phyloP scores from a whole-genome alignment of 1,284 basidiomycete species.

The Xerocomus cyaneibrunnescens region DNA sequence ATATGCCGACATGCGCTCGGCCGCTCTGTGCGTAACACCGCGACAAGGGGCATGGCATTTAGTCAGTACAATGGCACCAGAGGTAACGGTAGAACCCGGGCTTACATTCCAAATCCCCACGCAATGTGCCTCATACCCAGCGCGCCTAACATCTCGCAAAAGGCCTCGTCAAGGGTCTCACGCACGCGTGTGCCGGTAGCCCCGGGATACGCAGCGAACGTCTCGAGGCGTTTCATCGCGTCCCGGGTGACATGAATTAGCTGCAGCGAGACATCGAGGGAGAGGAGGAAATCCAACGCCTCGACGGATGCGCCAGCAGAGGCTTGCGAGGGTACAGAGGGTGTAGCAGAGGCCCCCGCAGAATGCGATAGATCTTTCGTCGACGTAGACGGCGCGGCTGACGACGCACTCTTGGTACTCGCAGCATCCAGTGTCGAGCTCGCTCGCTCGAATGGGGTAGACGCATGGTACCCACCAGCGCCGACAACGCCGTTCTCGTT shows the following conservation, averaged over 20 bases:
- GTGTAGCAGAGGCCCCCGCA: background rate
- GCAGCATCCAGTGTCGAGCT: background rate
- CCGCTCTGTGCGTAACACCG: conserved; percentile 76
- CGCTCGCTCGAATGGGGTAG: background rate
- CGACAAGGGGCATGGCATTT: too few species aligned
- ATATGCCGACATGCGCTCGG: conserved; percentile 83
- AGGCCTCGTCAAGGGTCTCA: conserved; percentile 91
- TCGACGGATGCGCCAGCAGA: background rate
- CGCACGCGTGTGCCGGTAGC: conserved; percentile 77
- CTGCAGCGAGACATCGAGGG: conserved; percentile 87
- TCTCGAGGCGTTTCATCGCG: conserved; percentile 88
- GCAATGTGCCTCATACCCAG: conserved; percentile 80
- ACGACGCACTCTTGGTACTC: background rate
- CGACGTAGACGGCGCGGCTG: background rate
- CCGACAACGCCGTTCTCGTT: background rate
- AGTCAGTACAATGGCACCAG: too few species aligned
- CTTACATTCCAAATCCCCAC: conserved; percentile 83
- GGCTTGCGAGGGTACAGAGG: conserved; percentile 1
- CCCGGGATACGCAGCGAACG: conserved; percentile 84
- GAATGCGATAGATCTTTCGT: conserved; percentile 1
- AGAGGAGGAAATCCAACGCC: conserved; percentile 82
- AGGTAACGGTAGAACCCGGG: background rate
- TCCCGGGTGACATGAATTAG: conserved; percentile 93
- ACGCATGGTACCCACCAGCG: background rate
- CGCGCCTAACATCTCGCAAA: conserved; percentile 79